Conservation (phyloP, 1,284 basidiomycete species). For the Trichosporon inkin region DNA sequence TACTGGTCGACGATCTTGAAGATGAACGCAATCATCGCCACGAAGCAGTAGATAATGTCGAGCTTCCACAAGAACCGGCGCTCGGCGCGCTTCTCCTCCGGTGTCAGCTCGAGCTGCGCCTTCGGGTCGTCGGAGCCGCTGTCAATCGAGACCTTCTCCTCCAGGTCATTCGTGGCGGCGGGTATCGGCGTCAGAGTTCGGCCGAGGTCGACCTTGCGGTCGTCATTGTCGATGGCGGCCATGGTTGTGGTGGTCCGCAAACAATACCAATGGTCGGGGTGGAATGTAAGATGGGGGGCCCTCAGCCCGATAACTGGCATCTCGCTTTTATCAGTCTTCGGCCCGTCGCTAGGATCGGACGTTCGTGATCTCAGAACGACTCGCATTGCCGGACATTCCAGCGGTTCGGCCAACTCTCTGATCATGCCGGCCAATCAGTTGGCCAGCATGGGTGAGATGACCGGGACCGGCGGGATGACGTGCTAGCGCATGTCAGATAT, state of each 20-base stretch:
- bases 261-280: not conserved
- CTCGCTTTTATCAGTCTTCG: not conserved
- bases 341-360: not conserved
- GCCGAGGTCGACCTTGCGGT: slow-evolving; percentile 7
- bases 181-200: not conserved
- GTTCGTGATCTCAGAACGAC: not conserved
- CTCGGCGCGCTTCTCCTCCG: slow-evolving; percentile 13
- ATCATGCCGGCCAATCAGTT: not conserved
- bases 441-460: not conserved
- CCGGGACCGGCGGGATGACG: not conserved
- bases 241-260: not conserved
- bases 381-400: not conserved
- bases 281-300: not conserved
- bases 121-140: not conserved
- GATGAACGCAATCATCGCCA: slow-evolving; percentile 18
- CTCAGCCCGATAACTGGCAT: not conserved
- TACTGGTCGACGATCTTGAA: slow-evolving; percentile 29
- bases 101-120: slow-evolving; percentile 4
- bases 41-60: slow-evolving; percentile 15
- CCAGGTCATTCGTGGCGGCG: not conserved
- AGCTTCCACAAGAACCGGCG: slow-evolving; percentile 19
- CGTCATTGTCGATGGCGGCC: not conserved
- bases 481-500: slow-evolving; percentile 2
- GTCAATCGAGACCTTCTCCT: not conserved
- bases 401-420: not conserved